Evolutionary conservation across 2,329 filamentous ascomycete species (phyloP), one percentile per base, ranked within the genome.

Genomic region (Davidsoniella australis): DNA sequence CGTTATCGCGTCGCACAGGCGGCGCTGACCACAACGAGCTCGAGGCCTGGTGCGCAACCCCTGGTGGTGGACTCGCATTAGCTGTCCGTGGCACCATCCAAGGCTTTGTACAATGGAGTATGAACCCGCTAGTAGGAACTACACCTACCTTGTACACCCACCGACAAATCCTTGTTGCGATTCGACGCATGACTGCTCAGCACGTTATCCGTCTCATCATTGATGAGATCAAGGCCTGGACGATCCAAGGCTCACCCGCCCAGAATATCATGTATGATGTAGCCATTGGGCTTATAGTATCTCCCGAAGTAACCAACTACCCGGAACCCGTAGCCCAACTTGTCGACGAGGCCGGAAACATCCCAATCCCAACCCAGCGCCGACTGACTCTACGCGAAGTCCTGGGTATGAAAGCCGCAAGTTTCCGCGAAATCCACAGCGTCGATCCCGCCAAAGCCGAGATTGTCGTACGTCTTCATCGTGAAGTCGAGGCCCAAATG

Each of bases 91-190:
- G 75, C 48, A 78, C 75, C 0, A 66, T 85, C 1, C 73, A 78
- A 48, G 69, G 67, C 1, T 70, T 88, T 4, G 69, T 80, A 2
- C 70, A 77, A 45, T 89, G 84, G 84, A 75, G 72, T 29, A 63
- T 76, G 38, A 70, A 78, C 46, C 70, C 74, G 0, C 65, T 65
- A 4, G 62, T 72, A 36, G 75, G 72, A 51, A 65, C 66, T 29
- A 73, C 73, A 65, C 75, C 75, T 1, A 70, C 82, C 0, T 70
- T 72, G 9, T 89, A 88, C 60, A 84, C 80, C 0, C 82, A 87
- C 58, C 76, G 80, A 4, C 79, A 83, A 55, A 65, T 86, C 2
- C 70, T 84, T 7, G 69, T 72, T 0, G 76, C 72, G 2, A 52
- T 52, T 18, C 42, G 46, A 20, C 50, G 50, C 14, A 52, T 52